Base-by-base conservation (phyloP, 179 eudicot genomes). In the Gypsophila paniculata region DNA sequence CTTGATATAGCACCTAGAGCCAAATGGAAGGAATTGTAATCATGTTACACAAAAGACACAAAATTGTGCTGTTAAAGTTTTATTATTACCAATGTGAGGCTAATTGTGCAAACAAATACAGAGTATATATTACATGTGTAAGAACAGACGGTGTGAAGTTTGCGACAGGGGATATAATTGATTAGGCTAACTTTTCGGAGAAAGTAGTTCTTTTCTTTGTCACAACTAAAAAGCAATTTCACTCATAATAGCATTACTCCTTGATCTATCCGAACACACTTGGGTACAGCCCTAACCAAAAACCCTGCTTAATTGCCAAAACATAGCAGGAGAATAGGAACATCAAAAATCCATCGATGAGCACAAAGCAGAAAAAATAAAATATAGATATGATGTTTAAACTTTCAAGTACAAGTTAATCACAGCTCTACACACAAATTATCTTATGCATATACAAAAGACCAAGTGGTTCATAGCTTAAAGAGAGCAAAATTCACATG, bases 1-100 rank as follows among this genome's bases (percentile, higher is more conserved):
- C 85, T 83, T 90, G 55, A 92, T 80, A 78, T 94, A 94, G 79
- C 99, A 94, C 84, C 99, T 94, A 89, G 60, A 82, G 61, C 69
- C 70, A 73, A 78, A 72, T 8, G 39, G 52, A 34, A 49, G n/a
- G 25, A 32, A 36, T 61, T 23, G 55, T 4, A 22, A 64, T 49
- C 42, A 67, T 15, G 8, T 10, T 15, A 65, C 34, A 54, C 36
- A 64, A 15, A 65, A 51, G 44, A 53, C 52, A 8, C 65, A 67
- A 65, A 12, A 57, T 6, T 60, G 17, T 14, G 25, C 8, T 11
- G 18, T 7, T 32, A 36, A 9, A 34, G 8, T n/a, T 74, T 19
- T 21, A 0, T 4, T 39, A 61, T 15, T 36, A 29, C 62, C 70
- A 2, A 52, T 10, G 42, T 5, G 8, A 15, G 52, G 12, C n/a